A percentile compares a stretch with the other conserved stretches of the same genome.
phyloP scores from a whole-genome alignment of 2,329 filamentous ascomycete genomes.

The Pseudopyrenochaeta lycopersici region DNA sequence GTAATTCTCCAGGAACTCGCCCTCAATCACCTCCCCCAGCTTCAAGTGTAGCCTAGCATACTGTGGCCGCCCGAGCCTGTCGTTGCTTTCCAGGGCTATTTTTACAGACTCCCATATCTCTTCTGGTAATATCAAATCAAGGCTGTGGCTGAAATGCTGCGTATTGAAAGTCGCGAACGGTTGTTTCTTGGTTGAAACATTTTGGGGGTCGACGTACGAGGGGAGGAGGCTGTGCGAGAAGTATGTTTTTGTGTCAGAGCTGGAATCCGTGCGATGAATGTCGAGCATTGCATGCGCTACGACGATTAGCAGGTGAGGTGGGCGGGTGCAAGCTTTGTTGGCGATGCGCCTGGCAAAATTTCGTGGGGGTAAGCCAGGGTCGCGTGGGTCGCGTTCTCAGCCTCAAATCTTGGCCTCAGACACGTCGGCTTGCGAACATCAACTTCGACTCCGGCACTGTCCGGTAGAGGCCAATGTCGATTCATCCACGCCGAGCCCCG shows the following conservation, averaged over 20 bases:
- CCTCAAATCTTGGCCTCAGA: background rate
- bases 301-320: no score
- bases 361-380: background rate
- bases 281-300: slow-evolving; percentile 41
- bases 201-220: slow-evolving; percentile 72
- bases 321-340: no score
- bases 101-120: slow-evolving; percentile 66
- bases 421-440: slow-evolving; percentile 5
- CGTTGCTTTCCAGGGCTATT: slow-evolving; percentile 59
- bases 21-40: slow-evolving; percentile 74
- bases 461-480: no score
- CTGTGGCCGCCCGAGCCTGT: slow-evolving; percentile 43
- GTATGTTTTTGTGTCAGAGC: slow-evolving; percentile 70
- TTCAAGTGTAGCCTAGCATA: slow-evolving; percentile 78
- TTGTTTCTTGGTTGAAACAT: slow-evolving; percentile 67
- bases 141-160: slow-evolving; percentile 74
- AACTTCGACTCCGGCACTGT: no score
- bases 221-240: slow-evolving; percentile 74
- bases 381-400: slow-evolving; percentile 7
- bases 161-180: slow-evolving; percentile 76
- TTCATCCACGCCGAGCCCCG: no score
- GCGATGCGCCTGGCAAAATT: no score
- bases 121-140: slow-evolving; percentile 77
- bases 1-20: slow-evolving; percentile 82
- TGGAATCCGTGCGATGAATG: slow-evolving; percentile 41